Conservation (phyloP, 176 grass and related monocot species). For the Dendrocalamus sinicus region DNA sequence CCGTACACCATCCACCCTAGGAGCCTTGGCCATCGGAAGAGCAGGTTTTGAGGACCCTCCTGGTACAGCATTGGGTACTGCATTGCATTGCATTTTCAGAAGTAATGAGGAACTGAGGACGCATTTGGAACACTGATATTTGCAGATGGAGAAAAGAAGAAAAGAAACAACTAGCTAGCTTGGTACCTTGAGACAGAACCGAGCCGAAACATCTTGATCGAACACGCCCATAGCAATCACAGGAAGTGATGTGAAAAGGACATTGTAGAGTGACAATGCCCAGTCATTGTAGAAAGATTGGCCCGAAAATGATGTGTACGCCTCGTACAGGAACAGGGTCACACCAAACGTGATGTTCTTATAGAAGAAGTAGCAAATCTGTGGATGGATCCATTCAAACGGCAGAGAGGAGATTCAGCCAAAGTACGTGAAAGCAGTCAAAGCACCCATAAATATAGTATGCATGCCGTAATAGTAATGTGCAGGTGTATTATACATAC, state of each 20-base stretch:
- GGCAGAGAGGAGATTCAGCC: neutral
- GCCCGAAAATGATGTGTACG: conserved; percentile 66
- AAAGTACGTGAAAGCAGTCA: neutral
- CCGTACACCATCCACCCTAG: conserved; percentile 81
- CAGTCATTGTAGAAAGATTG: conserved; percentile 79
- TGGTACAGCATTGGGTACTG: conserved; percentile 94
- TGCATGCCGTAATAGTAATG: neutral
- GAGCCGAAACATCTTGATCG: conserved; percentile 83
- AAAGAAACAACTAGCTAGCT: neutral
- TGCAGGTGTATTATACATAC: conserved; percentile 36
- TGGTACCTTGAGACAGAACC: conserved; percentile 78
- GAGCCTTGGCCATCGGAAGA: conserved; percentile 80
- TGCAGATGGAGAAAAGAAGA: neutral
- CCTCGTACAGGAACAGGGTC: conserved; percentile 83
- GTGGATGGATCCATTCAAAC: conserved; percentile 22
- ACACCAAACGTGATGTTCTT: conserved; percentile 94
- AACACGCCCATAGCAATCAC: conserved; percentile 87
- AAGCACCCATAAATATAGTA: neutral
- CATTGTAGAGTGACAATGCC: conserved; percentile 64
- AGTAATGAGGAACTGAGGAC: neutral
- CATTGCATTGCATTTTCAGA: conserved; percentile 11
- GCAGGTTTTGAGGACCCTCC: conserved; percentile 80
- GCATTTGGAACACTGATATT: neutral
- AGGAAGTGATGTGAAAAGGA: conserved; percentile 83
- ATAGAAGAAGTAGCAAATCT: conserved; percentile 99